Evolutionary conservation across 1,139 yeast species (phyloP).

Genomic region (Debaryomyces coudertii): DNA sequence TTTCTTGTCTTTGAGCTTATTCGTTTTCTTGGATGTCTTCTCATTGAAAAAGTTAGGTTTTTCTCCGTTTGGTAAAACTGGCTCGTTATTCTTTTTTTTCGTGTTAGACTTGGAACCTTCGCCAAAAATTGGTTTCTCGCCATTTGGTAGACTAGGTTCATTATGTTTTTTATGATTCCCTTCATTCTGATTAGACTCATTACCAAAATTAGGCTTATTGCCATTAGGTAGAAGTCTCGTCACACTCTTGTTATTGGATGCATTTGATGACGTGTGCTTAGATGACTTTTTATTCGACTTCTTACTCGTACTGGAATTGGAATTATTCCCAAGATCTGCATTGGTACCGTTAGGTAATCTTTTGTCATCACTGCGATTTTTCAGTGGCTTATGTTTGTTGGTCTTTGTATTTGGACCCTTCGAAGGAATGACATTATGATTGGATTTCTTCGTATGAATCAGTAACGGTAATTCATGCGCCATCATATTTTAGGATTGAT

Average conservation of each 20-base stretch:
- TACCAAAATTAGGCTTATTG: conserved; percentile 20
- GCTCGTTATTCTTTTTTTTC: conserved; percentile 15
- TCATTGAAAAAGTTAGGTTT: conserved; percentile 24
- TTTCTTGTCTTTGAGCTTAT: conserved; percentile 21
- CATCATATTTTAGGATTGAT: conserved; percentile 33
- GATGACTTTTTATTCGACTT: conserved; percentile 12
- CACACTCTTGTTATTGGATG: conserved; percentile 4
- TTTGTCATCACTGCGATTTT: conserved; percentile 25
- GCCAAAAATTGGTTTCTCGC: conserved; percentile 36
- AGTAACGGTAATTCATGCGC: conserved; percentile 42
- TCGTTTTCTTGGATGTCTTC: conserved; percentile 17
- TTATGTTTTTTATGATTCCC: conserved; percentile 7
- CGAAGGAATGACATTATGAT: conserved; percentile 5
- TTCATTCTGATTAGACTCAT: conserved; percentile 6
- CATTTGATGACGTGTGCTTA: conserved; percentile 1
- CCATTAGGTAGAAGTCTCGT: conserved; percentile 18
- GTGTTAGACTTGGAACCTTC: conserved; percentile 12
- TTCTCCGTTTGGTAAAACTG: conserved; percentile 23
- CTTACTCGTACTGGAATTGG: conserved; percentile 12
- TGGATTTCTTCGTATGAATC: conserved; percentile 19
- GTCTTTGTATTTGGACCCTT: conserved; percentile 14
- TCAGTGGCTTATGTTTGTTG: conserved; percentile 22
- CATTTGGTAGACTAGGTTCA: conserved; percentile 32
- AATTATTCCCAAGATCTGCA: conserved; percentile 42
- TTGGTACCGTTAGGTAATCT: conserved; percentile 46